These are phyloP conservation scores for Myxozyma geophila DNA, from an alignment of 805 yeast species.

Conservation along the genomic window DNA sequence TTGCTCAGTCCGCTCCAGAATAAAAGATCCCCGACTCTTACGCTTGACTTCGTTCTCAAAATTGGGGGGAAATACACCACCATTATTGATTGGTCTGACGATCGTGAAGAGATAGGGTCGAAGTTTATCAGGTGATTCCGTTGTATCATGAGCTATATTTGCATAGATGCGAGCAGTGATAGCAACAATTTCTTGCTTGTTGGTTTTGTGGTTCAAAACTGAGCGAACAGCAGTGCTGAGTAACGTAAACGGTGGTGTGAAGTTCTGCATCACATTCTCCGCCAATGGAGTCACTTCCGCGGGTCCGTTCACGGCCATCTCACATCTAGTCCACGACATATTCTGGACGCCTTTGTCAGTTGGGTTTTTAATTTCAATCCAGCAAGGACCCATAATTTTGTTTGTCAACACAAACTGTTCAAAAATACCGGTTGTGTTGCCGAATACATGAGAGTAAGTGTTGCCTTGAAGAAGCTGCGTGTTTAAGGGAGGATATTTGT, in stretches of 20 bases:
- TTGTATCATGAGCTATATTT: constrained; percentile 73
- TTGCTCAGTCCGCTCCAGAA: constrained; percentile 72
- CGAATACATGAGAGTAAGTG: constrained; percentile 79
- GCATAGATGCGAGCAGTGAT: constrained; percentile 75
- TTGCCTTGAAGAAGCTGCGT: constrained; percentile 63
- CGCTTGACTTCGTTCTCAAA: constrained; percentile 64
- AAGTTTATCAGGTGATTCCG: constrained; percentile 62
- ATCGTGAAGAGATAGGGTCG: constrained; percentile 71
- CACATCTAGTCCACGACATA: constrained; percentile 76
- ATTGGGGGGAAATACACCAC: constrained; percentile 71
- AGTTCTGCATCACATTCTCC: constrained; percentile 38
- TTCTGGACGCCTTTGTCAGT: constrained; percentile 62
- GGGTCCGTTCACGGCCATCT: constrained; percentile 56
- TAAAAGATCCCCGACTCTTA: constrained; percentile 50
- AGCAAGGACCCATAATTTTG: constrained; percentile 95
- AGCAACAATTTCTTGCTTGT: constrained; percentile 85
- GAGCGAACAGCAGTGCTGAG: constrained; percentile 82
- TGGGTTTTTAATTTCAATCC: constrained; percentile 76
- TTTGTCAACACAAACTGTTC: constrained; percentile 84
- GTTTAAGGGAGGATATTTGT: constrained; percentile 56
- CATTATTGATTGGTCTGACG: constrained; percentile 67
- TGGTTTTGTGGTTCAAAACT: constrained; percentile 69
- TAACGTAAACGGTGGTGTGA: constrained; percentile 68
- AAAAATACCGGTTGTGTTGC: constrained; percentile 71
- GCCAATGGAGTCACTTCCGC: constrained; percentile 54